Conservation (phyloP, 2,329 filamentous ascomycete genomes). For the Penicillium hesseltinei region DNA sequence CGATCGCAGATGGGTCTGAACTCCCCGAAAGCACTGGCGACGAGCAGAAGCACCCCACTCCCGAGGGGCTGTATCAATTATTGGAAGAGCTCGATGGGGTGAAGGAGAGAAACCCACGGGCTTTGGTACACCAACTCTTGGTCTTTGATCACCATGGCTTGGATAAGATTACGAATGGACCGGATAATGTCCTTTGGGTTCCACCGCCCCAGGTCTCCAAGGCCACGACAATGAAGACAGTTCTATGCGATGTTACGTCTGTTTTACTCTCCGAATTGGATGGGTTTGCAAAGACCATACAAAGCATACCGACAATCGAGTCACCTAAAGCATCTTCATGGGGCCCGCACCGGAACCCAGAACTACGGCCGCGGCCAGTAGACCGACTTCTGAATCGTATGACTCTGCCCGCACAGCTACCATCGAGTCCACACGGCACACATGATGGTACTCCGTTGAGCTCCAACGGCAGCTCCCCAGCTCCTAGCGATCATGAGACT, state of each 20-base stretch:
- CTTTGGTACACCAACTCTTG: constrained; percentile 73
- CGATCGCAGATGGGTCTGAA: constrained; percentile 77
- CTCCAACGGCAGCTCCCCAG: constrained; percentile 37
- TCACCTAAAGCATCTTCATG: constrained; percentile 60
- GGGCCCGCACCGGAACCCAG: constrained; percentile 53
- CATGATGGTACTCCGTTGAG: constrained; percentile 39
- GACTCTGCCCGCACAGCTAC: constrained; percentile 70
- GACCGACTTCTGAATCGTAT: constrained; percentile 68
- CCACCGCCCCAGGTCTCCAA: constrained; percentile 67
- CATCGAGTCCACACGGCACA: constrained; percentile 43
- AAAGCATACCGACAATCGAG: constrained; percentile 71
- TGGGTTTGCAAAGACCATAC: constrained; percentile 68
- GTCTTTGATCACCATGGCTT: constrained; percentile 70
- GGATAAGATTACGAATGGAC: constrained; percentile 54
- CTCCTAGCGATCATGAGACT: constrained; percentile 41
- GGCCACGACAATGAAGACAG: constrained; percentile 75
- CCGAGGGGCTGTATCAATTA: constrained; percentile 40
- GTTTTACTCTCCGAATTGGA: constrained; percentile 73
- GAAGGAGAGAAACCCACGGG: constrained; percentile 70
- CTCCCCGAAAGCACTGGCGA: constrained; percentile 43
- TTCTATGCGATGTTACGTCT: constrained; percentile 76
- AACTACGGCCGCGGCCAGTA: constrained; percentile 40
- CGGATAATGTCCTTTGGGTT: constrained; percentile 68
- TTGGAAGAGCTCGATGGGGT: constrained; percentile 67
- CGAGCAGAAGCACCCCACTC: constrained; percentile 36